Conservation (phyloP, 2,329 filamentous ascomycete genomes). For the Diaporthe sp. region DNA sequence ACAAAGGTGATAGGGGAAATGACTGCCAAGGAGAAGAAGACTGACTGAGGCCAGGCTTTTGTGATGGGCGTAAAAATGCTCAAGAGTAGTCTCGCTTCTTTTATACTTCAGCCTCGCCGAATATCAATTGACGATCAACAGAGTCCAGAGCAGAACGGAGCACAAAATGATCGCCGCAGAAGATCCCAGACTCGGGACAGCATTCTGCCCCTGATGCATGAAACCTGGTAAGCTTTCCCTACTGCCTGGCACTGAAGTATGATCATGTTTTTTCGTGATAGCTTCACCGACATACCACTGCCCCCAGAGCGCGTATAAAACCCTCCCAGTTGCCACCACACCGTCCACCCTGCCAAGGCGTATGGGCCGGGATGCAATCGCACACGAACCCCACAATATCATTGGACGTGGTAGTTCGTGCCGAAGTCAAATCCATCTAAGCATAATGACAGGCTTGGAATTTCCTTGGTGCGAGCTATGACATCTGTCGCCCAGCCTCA, state of each 20-base stretch:
- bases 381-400: background rate
- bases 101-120: background rate
- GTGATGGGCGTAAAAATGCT: rapidly evolving
- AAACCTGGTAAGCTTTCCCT: constrained; percentile 26
- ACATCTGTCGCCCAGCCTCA: background rate
- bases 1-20: constrained; percentile 1
- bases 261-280: constrained; percentile 24
- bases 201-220: background rate
- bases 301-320: background rate
- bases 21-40: constrained; percentile 20
- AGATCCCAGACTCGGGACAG: background rate
- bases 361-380: constrained; percentile 6
- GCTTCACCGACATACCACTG: constrained; percentile 1
- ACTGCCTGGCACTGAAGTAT: constrained; percentile 27
- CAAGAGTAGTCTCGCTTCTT: background rate
- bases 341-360: constrained; percentile 9
- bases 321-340: background rate
- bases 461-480: background rate
- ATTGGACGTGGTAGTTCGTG: constrained; percentile 28
- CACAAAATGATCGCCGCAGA: background rate
- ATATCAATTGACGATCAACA: background rate
- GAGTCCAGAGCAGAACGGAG: too few species aligned
- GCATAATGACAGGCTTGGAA: constrained; percentile 32
- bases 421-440: constrained; percentile 27
- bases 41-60: background rate